A percentile compares a stretch with the other conserved stretches of the same genome.
phyloP scores from a whole-genome alignment of 106 monocot genomes.

The Dendrobium huoshanense region DNA sequence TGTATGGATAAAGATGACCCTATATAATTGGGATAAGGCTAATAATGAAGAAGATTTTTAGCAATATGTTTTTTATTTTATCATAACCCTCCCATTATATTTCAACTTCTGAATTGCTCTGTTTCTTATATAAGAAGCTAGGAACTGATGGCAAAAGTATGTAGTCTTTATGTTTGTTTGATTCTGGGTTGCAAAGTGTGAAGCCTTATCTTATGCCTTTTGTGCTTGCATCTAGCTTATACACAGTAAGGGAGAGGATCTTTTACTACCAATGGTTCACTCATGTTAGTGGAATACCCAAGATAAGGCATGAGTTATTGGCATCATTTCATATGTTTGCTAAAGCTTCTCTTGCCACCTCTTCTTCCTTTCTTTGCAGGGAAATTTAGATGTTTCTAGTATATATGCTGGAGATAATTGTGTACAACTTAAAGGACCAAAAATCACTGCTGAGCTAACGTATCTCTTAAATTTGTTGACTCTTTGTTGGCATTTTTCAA shows the following conservation, averaged over 20 bases:
- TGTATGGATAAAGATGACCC: not conserved
- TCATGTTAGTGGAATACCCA: not conserved
- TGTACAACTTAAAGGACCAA: slow-evolving; percentile 43
- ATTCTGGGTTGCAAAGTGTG: not conserved
- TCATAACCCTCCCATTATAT: not conserved
- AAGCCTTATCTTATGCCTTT: not conserved
- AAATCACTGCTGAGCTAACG: slow-evolving; percentile 51
- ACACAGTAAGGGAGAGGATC: not conserved
- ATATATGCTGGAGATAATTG: slow-evolving; percentile 86
- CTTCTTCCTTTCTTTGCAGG: slow-evolving; percentile 38
- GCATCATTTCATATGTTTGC: not conserved
- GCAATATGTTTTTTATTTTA: not conserved
- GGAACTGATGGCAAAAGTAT: not conserved
- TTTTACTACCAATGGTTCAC: not conserved
- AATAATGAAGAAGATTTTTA: not conserved
- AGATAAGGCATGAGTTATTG: not conserved
- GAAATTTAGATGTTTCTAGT: slow-evolving; percentile 77
- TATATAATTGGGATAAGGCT: not conserved
- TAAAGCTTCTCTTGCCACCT: not conserved
- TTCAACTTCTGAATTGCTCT: not conserved
- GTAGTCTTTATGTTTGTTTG: not conserved
- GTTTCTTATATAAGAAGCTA: not conserved
- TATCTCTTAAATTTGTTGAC: slow-evolving; percentile 77
- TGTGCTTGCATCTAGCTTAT: not conserved
- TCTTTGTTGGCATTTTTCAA: slow-evolving; percentile 97